Conservation (phyloP, 352 stramenopile genomes). For the Globisporangium barbulae region DNA sequence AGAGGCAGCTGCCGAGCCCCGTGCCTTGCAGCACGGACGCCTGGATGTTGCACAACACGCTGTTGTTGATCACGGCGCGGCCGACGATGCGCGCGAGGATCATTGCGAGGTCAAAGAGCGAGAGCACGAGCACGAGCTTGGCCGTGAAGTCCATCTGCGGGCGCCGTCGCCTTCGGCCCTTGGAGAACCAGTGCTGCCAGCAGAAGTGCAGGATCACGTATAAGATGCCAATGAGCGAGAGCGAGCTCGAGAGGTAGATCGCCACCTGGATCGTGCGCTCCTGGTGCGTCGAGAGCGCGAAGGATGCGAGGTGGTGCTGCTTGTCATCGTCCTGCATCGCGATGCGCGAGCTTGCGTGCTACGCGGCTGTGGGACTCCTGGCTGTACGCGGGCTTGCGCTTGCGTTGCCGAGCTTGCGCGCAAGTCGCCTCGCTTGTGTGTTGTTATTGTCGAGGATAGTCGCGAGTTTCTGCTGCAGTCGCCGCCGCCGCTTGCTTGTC, state of each 20-base stretch:
- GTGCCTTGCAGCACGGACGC: conserved; percentile 51
- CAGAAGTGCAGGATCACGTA: conserved; percentile 68
- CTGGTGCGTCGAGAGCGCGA: conserved; percentile 24
- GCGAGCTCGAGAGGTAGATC: conserved; percentile 39
- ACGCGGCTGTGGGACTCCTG: too few species aligned
- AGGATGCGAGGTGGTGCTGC: neutral
- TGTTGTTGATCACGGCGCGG: conserved; percentile 37
- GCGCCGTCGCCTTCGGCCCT: conserved; percentile 13
- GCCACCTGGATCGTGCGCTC: conserved; percentile 34
- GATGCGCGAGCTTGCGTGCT: neutral
- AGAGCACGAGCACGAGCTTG: conserved; percentile 66
- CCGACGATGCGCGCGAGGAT: conserved; percentile 55
- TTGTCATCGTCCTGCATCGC: conserved; percentile 1
- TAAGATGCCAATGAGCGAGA: conserved; percentile 56
- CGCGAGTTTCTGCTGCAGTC: neutral
- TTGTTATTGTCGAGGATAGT: neutral
- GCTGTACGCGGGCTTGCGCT: neutral
- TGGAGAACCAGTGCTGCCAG: conserved; percentile 35
- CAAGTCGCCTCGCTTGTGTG: conserved; percentile 3
- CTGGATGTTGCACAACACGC: conserved; percentile 49
- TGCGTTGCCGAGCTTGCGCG: neutral
- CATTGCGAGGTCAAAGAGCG: conserved; percentile 62
- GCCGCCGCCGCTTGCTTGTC: neutral
- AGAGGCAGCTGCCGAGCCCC: conserved; percentile 59
- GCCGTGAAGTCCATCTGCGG: conserved; percentile 59